A percentile compares a stretch with the other conserved stretches of the same genome.
These are phyloP conservation scores for Seiridium cupressi DNA, from an alignment of 2,329 filamentous ascomycete species.

Conservation along the genomic window DNA sequence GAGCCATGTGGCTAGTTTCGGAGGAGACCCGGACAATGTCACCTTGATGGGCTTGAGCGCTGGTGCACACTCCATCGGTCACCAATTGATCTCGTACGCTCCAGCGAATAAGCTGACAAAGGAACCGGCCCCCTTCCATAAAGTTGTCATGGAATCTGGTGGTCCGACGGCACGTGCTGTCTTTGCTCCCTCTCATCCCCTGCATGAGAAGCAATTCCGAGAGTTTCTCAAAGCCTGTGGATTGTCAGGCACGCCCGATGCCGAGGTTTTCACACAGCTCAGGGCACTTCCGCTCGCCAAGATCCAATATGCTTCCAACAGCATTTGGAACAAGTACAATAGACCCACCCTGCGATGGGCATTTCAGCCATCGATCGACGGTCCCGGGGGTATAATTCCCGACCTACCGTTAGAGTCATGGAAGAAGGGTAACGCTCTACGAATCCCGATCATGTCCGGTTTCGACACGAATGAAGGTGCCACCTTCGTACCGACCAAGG, in stretches of 20 bases:
- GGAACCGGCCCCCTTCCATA: conserved; percentile 43
- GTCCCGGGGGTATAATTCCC: conserved; percentile 50
- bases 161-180: conserved; percentile 54
- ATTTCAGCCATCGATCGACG: conserved; percentile 70
- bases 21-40: conserved; percentile 56
- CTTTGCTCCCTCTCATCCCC: conserved; percentile 50
- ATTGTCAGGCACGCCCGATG: conserved; percentile 45
- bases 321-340: conserved; percentile 43
- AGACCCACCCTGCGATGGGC: conserved; percentile 50
- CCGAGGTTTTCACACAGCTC: conserved; percentile 50
- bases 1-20: conserved; percentile 58
- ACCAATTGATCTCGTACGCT: conserved; percentile 58
- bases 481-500: conserved; percentile 54
- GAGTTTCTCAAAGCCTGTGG: conserved; percentile 52
- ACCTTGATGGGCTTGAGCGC: conserved; percentile 62
- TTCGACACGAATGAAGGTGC: conserved; percentile 71
- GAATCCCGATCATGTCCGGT: conserved; percentile 64
- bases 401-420: conserved; percentile 59
- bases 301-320: conserved; percentile 39
- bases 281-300: conserved; percentile 36
- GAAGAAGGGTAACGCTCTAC: conserved; percentile 49
- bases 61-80: conserved; percentile 65
- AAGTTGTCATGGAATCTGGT: conserved; percentile 57
- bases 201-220: conserved; percentile 54
- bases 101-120: conserved; percentile 29